phyloP scores from a whole-genome alignment of 2,329 filamentous ascomycete genomes.

The Dendryphion nanum region DNA sequence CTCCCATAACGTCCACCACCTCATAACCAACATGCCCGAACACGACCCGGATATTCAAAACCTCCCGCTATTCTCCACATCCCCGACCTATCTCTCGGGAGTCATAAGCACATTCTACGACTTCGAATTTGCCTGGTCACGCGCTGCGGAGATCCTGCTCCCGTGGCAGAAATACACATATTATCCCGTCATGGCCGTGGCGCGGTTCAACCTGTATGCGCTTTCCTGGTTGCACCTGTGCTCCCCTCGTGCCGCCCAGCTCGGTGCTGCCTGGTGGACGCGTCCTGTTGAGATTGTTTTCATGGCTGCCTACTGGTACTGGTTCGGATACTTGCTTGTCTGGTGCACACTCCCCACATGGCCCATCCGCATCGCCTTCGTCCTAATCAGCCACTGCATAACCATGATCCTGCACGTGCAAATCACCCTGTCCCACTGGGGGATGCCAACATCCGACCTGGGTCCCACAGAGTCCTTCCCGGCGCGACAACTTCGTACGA shows the following conservation, averaged over 20 bases:
- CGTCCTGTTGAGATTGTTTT: conserved; percentile 75
- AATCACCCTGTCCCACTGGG: conserved; percentile 89
- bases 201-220: conserved; percentile 82
- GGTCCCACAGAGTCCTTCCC: conserved; percentile 83
- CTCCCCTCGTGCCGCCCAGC: conserved; percentile 66
- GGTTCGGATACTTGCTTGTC: conserved; percentile 81
- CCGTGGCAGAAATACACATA: conserved; percentile 79
- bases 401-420: conserved; percentile 83
- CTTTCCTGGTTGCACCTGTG: conserved; percentile 78
- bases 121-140: conserved; percentile 74
- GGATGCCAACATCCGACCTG: conserved; percentile 86
- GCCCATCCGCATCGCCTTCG: conserved; percentile 68
- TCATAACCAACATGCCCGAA: conserved; percentile 62
- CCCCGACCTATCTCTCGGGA: conserved; percentile 72
- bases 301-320: conserved; percentile 78
- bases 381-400: conserved; percentile 77
- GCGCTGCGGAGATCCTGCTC: conserved; percentile 67
- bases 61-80: conserved; percentile 84
- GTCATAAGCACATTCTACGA: conserved; percentile 83
- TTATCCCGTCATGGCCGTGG: conserved; percentile 76
- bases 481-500: conserved; percentile 87
- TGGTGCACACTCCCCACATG: conserved; percentile 70
- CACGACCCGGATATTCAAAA: conserved; percentile 51
- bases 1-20: conserved; percentile 67
- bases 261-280: conserved; percentile 80